phyloP scores from a whole-genome alignment of 352 stramenopile species.

The Globisporangium radiosum region DNA sequence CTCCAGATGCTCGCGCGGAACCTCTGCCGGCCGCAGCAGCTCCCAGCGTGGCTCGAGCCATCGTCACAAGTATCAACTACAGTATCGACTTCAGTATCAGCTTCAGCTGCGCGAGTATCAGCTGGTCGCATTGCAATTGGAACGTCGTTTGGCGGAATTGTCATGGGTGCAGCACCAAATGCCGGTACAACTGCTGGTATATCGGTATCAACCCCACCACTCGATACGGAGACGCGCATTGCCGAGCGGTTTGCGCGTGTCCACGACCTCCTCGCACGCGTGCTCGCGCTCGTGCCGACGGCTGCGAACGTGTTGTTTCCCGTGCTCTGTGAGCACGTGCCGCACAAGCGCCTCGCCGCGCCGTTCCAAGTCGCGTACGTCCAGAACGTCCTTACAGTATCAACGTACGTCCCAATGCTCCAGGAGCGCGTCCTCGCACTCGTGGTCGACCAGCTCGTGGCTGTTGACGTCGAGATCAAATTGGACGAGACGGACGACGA shows the following conservation, averaged over 20 bases:
- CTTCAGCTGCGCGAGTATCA: background rate
- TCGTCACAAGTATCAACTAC: background rate
- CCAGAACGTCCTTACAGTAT: conserved; percentile 62
- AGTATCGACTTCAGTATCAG: no score
- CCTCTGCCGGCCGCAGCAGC: conserved; percentile 43
- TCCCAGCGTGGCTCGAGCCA: conserved; percentile 29
- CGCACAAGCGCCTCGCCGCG: conserved; percentile 76
- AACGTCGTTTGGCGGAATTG: conserved; percentile 29
- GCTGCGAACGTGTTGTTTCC: conserved; percentile 72
- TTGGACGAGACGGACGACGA: conserved; percentile 75
- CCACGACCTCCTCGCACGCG: conserved; percentile 51
- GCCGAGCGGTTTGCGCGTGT: conserved; percentile 51
- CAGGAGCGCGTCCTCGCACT: conserved; percentile 80
- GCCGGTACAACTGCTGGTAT: no score
- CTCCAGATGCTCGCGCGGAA: conserved; percentile 83
- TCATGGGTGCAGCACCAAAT: conserved; percentile 2
- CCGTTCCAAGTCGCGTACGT: conserved; percentile 64
- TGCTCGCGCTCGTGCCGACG: conserved; percentile 70
- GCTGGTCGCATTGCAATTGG: conserved; percentile 32
- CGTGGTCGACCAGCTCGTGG: conserved; percentile 80
- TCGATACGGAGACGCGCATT: conserved; percentile 48
- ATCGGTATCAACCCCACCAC: background rate
- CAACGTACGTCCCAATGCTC: conserved; percentile 54
- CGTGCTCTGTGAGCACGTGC: conserved; percentile 70
- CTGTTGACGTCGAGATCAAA: conserved; percentile 87